phyloP scores from a whole-genome alignment of 139 green algal species.

The Desmodesmus armatus region DNA sequence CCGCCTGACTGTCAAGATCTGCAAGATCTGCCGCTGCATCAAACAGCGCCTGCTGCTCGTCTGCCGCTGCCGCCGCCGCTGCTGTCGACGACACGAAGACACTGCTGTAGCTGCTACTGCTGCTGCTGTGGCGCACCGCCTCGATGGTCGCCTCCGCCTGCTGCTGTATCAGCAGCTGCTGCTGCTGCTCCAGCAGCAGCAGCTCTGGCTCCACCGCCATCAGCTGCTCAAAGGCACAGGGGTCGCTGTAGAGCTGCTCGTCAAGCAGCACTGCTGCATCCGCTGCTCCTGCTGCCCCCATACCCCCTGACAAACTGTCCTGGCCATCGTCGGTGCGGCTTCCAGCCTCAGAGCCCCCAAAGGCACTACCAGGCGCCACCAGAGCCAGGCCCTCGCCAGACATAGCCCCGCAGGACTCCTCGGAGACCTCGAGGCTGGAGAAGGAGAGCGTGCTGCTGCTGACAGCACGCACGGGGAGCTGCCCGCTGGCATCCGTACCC shows the following conservation, averaged over 20 bases:
- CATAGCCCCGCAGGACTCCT: background rate
- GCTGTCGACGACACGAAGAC: slow-evolving; percentile 29
- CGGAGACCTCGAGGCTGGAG: slow-evolving; percentile 33
- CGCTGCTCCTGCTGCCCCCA: slow-evolving; percentile 13
- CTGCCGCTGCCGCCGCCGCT: slow-evolving; percentile 1
- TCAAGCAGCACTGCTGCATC: background rate
- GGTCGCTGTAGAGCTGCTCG: slow-evolving; percentile 1
- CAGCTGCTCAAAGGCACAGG: slow-evolving; percentile 28
- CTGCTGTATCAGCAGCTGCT: background rate
- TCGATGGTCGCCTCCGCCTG: background rate
- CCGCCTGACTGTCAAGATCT: background rate
- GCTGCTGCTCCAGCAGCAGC: slow-evolving; percentile 6
- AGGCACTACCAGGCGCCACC: background rate
- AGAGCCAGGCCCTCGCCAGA: background rate
- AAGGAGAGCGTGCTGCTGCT: slow-evolving; percentile 10
- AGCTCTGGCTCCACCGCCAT: slow-evolving; percentile 20
- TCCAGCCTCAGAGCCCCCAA: background rate
- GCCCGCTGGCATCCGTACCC: too few species aligned
- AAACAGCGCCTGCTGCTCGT: background rate
- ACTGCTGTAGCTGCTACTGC: background rate
- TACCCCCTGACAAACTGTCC: background rate
- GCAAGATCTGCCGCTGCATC: slow-evolving; percentile 10
- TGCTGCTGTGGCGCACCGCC: slow-evolving; percentile 9
- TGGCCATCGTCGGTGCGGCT: background rate
- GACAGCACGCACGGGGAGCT: background rate